Conservation (phyloP, 306 rosid genomes). For the Crataegus laevigata region DNA sequence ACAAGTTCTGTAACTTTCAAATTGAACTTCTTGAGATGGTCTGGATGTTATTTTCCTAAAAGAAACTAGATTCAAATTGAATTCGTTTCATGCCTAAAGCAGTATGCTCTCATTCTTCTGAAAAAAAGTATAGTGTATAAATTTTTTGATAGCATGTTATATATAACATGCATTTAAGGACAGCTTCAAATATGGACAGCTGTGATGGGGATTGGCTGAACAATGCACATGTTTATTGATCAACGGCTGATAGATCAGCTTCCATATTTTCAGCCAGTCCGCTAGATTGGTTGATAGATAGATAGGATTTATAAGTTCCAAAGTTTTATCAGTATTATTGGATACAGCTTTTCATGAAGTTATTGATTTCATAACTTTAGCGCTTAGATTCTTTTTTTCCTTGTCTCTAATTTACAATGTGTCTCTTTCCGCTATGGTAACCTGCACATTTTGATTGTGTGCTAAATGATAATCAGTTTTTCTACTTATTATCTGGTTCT, state of each 20-base stretch:
- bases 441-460: background rate
- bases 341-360: too few relatives aligned
- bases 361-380: too few relatives aligned
- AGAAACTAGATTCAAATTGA: background rate
- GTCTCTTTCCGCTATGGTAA: background rate
- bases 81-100: background rate
- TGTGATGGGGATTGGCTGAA: background rate
- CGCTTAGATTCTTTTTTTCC: background rate
- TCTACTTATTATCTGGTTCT: conserved; percentile 8
- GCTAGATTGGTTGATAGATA: background rate
- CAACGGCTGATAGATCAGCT: background rate
- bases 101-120: background rate
- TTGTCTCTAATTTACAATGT: background rate
- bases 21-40: background rate
- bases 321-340: too few relatives aligned
- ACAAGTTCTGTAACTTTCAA: background rate
- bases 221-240: background rate
- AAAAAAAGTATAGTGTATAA: too few relatives aligned
- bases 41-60: background rate
- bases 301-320: too few relatives aligned
- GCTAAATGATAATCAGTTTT: background rate
- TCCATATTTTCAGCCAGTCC: background rate
- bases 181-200: background rate
- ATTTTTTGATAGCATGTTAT: too few relatives aligned
- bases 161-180: too few relatives aligned